These are phyloP conservation scores for Macadamia tetraphylla DNA, from an alignment of 164 flowering plant genomes.

Conservation along the genomic window DNA sequence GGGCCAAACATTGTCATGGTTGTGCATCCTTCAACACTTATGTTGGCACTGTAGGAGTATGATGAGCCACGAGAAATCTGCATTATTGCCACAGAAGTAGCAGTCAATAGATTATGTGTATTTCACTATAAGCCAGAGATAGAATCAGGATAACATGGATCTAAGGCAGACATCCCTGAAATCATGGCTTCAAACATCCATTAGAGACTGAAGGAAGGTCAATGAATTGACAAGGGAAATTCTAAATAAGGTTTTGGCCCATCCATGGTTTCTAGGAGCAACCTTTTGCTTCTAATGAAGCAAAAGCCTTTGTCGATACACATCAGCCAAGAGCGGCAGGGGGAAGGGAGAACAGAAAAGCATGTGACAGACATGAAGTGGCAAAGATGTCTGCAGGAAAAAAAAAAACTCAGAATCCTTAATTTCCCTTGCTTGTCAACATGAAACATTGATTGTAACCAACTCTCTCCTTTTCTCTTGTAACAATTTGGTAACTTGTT, in stretches of 20 bases:
- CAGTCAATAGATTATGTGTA: not conserved
- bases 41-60: slow-evolving; percentile 53
- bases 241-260: not conserved
- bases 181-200: not conserved
- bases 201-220: not conserved
- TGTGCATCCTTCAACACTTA: slow-evolving; percentile 71
- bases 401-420: too few species aligned
- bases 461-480: too few species aligned
- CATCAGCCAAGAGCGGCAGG: too few species aligned
- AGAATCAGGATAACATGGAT: not conserved
- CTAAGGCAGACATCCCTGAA: not conserved
- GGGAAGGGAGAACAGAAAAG: too few species aligned
- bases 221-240: not conserved
- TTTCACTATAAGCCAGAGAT: not conserved
- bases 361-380: too few species aligned
- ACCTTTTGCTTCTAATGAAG: not conserved
- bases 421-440: too few species aligned
- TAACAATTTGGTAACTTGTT: too few species aligned
- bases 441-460: too few species aligned
- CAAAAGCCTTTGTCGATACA: too few species aligned
- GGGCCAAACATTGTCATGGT: slow-evolving; percentile 56
- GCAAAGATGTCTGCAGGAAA: too few species aligned
- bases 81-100: slow-evolving; percentile 15
- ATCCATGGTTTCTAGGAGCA: not conserved
- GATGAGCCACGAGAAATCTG: slow-evolving; percentile 76